Conservation (phyloP, 2,329 filamentous ascomycete genomes). For the Bertia moriformis region DNA sequence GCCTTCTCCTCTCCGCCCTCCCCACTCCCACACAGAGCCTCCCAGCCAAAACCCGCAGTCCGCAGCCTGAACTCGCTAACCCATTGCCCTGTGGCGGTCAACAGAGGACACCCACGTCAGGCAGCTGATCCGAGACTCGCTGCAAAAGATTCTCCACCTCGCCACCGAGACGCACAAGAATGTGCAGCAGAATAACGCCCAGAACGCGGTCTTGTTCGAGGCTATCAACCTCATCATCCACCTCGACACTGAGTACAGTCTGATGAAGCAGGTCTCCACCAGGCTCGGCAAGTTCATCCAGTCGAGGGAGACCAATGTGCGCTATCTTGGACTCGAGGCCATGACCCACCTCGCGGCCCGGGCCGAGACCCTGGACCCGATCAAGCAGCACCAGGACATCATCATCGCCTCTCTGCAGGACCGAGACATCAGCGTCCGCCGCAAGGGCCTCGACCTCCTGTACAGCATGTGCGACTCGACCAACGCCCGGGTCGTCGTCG, state of each 20-base stretch:
- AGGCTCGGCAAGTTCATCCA: constrained; percentile 90
- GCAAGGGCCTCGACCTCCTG: constrained; percentile 85
- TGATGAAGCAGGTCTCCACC: constrained; percentile 92
- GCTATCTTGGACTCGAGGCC: constrained; percentile 87
- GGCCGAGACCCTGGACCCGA: constrained; percentile 85
- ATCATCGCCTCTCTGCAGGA: constrained; percentile 90
- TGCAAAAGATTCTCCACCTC: constrained; percentile 80
- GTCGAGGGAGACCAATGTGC: constrained; percentile 90
- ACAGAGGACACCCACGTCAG: constrained; percentile 82
- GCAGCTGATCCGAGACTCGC: constrained; percentile 76
- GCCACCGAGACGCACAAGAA: constrained; percentile 94
- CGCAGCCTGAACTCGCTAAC: constrained; percentile 7
- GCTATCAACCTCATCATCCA: constrained; percentile 98
- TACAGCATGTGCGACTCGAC: constrained; percentile 98
- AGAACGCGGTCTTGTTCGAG: constrained; percentile 94
- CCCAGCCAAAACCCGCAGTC: background rate
- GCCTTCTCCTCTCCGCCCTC: background rate
- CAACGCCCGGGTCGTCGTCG: constrained; percentile 88
- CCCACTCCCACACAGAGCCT: constrained; percentile 1
- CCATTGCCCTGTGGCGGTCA: too few species aligned
- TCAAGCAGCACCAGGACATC: constrained; percentile 94
- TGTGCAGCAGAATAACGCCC: constrained; percentile 97
- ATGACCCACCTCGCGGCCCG: constrained; percentile 96
- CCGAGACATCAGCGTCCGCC: constrained; percentile 87
- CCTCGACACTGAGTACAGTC: constrained; percentile 78